Evolutionary conservation across 2,329 filamentous ascomycete genomes (phyloP), one percentile per base, ranked within the genome.

Genomic region (Cytospora chrysosperma): DNA sequence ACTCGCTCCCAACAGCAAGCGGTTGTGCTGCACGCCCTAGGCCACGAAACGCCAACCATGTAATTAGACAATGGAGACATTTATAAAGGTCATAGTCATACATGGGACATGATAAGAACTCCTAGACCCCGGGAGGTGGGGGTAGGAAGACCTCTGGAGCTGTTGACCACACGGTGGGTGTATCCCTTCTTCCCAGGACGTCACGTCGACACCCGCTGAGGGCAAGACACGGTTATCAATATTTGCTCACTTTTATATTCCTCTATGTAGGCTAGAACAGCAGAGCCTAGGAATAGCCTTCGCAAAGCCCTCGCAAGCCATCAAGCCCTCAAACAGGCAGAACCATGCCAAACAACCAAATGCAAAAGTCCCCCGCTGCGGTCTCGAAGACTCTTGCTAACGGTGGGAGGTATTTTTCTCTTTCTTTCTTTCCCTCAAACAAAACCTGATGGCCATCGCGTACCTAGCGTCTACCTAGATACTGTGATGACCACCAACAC

Each of bases 261-360:
- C 47, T 58, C 59, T 61, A 61, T 50, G 32, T 55, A 61, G 59
- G 51, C 52, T 34, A 62, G 32, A 32, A 27, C 54, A 27, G 28
- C 49, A 62, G 19, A 62, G n/a, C 55, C 34, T 24, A 49, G n/a
- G 28, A 21, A 26, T 49, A 24, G 19, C 13, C 26, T 47, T 17
- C 5, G 9, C 32, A 49, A 49, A 8, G 43, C 37, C 32, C 28
- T 26, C 26, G 30, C 26, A 28, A 30, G 34, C 43, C 30, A 40
- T 32, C 51, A 53, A 43, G 51, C 34, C 51, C 37, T 50, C 53
- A 55, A 53, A 27, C 28, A 53, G 47, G 56, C 26, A 52, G 21
- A 53, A 47, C 54, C 61, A 59, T 37, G 32, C 54, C 49, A 58
- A 47, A 24, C 43, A 13, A 55, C 52, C 28, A 30, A 37, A 37